Conservation (phyloP, 148 eudicot genomes). For the Agrostemma githago region DNA sequence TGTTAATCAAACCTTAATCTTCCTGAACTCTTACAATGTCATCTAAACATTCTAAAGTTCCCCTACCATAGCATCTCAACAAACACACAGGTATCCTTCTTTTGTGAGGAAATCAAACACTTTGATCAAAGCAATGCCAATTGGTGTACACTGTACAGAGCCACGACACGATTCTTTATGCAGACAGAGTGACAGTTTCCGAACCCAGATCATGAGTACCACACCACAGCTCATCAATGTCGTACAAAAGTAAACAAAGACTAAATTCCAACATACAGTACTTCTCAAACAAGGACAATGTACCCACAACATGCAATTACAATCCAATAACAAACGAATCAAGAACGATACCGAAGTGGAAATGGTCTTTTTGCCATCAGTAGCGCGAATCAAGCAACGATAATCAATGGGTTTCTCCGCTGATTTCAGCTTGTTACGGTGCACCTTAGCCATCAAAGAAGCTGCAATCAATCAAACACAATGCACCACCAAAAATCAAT, state of each 20-base stretch:
- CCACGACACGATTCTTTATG: background rate
- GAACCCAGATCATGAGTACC: background rate
- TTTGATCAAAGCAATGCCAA: background rate
- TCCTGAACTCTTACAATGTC: background rate
- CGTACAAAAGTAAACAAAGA: background rate
- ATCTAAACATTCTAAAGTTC: background rate
- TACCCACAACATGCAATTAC: background rate
- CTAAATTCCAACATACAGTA: background rate
- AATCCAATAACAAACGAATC: background rate
- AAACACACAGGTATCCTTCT: background rate
- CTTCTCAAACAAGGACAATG: background rate
- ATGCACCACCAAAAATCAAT: constrained; percentile 6
- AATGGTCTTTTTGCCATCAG: constrained; percentile 83
- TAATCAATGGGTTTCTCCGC: constrained; percentile 61
- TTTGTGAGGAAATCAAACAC: background rate
- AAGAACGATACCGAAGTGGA: constrained; percentile 57
- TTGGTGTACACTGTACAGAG: too few species aligned
- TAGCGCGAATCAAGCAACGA: constrained; percentile 84
- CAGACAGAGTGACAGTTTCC: background rate
- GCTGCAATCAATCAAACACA: constrained; percentile 37
- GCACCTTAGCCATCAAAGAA: constrained; percentile 64
- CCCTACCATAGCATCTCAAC: background rate
- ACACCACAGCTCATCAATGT: background rate
- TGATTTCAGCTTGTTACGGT: constrained; percentile 56
- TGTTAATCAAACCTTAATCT: background rate